Percentiles rank a stretch among this genome's conserved stretches.
phyloP scores from a whole-genome alignment of 192 early-diverging fungal species.

The Coemansia sp. region DNA sequence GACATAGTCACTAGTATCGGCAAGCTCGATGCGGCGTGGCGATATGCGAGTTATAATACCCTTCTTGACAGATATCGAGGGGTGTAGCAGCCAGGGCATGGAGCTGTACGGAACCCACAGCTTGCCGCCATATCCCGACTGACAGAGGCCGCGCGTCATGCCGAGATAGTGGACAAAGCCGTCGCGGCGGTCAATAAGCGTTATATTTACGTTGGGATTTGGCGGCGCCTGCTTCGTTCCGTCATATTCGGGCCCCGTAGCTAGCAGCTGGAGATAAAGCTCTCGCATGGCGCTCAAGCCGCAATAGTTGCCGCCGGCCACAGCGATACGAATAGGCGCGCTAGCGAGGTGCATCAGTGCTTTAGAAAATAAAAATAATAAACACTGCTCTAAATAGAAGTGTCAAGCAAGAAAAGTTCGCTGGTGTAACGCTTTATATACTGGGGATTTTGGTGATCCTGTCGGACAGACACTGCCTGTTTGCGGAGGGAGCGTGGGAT shows the following conservation, averaged over 20 bases:
- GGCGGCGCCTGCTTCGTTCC: constrained; percentile 40
- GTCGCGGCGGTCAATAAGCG: constrained; percentile 43
- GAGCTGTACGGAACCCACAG: constrained; percentile 35
- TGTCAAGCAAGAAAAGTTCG: too few relatives aligned
- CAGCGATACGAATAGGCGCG: constrained; percentile 36
- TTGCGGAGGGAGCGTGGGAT: neutral
- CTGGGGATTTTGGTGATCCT: neutral
- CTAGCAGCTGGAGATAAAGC: constrained; percentile 41
- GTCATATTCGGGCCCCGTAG: constrained; percentile 39
- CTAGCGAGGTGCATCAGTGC: constrained; percentile 20
- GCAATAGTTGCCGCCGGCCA: constrained; percentile 52
- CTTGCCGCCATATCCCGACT: constrained; percentile 33
- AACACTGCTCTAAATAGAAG: neutral
- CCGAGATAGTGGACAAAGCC: constrained; percentile 49
- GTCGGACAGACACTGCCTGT: neutral
- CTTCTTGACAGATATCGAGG: constrained; percentile 32
- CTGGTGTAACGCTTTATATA: too few relatives aligned
- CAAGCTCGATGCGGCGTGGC: constrained; percentile 25
- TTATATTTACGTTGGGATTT: constrained; percentile 40
- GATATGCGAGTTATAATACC: constrained; percentile 30
- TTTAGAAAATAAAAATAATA: neutral
- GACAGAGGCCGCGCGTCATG: constrained; percentile 34
- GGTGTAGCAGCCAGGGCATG: constrained; percentile 43
- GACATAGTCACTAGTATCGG: constrained; percentile 18
- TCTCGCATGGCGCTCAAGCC: constrained; percentile 38